These are phyloP conservation scores for Apium graveolens DNA, from an alignment of 129 eudicot genomes.

Conservation along the genomic window DNA sequence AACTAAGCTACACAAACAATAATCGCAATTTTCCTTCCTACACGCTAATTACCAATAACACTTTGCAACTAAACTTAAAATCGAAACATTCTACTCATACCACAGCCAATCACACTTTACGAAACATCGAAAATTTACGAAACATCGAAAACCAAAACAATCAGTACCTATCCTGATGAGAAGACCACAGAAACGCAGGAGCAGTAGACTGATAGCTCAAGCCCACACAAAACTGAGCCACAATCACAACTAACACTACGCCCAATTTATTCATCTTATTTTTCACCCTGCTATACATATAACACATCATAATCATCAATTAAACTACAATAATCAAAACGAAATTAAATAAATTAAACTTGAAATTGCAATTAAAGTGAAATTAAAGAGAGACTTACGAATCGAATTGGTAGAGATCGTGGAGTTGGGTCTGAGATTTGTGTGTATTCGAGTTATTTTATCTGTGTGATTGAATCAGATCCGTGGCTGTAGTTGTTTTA, in stretches of 20 bases:
- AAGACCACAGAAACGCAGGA: slow-evolving; percentile 80
- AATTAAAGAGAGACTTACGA: not conserved
- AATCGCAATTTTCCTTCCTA: not conserved
- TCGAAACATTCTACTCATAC: not conserved
- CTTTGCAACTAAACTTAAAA: not conserved
- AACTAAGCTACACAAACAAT: not conserved
- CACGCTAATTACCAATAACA: not conserved
- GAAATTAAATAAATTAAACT: not conserved
- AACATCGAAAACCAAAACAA: not conserved
- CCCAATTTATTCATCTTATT: slow-evolving; percentile 36
- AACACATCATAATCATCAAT: not conserved
- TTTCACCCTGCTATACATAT: slow-evolving; percentile 15
- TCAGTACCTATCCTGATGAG: slow-evolving; percentile 15
- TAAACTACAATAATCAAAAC: not conserved
- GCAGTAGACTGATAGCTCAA: slow-evolving; percentile 38
- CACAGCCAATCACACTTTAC: not conserved
- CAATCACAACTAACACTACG: slow-evolving; percentile 33
- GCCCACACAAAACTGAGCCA: slow-evolving; percentile 40
- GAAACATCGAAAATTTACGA: not conserved
- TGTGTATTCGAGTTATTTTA: not conserved
- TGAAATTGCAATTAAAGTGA: not conserved
- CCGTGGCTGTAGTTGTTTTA: not conserved
- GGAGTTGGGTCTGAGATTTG: not conserved
- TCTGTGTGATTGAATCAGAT: not conserved
- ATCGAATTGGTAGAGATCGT: not conserved